Evolutionary conservation across 2,329 filamentous ascomycete genomes (phyloP).

Genomic region (Chaetothyriales sp.): DNA sequence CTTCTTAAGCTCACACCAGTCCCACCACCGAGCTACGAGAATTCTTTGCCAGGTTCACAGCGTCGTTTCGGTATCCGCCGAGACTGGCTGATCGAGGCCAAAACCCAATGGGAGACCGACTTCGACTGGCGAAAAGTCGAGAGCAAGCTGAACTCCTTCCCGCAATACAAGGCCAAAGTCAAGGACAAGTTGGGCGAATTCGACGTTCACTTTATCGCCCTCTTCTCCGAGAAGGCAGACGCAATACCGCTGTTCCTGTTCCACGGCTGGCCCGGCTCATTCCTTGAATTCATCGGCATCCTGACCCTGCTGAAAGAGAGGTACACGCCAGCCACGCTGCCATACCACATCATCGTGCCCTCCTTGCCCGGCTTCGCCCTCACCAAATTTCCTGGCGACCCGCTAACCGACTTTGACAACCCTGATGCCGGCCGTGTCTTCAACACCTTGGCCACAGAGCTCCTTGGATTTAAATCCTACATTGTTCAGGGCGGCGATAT

Average conservation of each 20-base stretch:
- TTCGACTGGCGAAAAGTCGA: conserved; percentile 16
- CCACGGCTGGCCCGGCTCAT: conserved; percentile 30
- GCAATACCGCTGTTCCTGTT: conserved; percentile 39
- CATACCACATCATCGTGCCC: conserved; percentile 45
- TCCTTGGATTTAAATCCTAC: conserved; percentile 39
- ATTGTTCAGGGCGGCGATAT: conserved; percentile 46
- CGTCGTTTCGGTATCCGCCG: conserved; percentile 3
- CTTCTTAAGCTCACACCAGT: conserved; percentile 4
- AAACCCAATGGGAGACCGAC: conserved; percentile 4
- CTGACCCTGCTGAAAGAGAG: conserved; percentile 32
- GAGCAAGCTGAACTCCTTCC: conserved; percentile 36
- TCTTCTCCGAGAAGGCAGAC: conserved; percentile 39
- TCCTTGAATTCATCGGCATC: conserved; percentile 44
- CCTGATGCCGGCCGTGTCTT: conserved; percentile 32
- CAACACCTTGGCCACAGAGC: conserved; percentile 37
- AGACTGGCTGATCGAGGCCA: conserved; percentile 8
- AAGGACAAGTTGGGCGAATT: conserved; percentile 25
- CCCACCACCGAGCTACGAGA: conserved; percentile 4
- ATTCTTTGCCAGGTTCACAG: conserved; percentile 2
- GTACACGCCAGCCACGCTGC: conserved; percentile 38
- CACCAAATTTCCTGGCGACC: conserved; percentile 32
- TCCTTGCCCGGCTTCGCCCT: conserved; percentile 43
- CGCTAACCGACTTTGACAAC: conserved; percentile 29
- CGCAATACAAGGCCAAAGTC: conserved; percentile 35
- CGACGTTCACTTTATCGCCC: conserved; percentile 35